Conservation (phyloP, 2,329 filamentous ascomycete species). For the Fusarium sp. region DNA sequence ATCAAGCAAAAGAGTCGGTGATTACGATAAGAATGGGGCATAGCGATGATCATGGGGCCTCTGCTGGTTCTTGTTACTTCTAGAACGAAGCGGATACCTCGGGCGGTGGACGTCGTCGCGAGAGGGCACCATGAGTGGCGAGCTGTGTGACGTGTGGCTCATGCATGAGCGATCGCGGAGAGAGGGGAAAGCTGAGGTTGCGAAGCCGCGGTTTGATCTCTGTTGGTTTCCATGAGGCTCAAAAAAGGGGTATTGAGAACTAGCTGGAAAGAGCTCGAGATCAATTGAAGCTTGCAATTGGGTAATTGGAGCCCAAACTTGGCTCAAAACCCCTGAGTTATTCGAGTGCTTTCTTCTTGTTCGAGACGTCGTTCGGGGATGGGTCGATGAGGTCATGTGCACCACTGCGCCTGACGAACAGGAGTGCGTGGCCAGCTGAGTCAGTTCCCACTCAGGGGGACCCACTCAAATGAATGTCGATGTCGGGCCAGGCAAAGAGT, state of each 20-base stretch:
- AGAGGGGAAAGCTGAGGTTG: background rate
- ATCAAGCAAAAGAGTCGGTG: constrained; percentile 2
- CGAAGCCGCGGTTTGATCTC: background rate
- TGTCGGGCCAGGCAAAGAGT: background rate
- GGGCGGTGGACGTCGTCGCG: background rate
- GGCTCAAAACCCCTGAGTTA: background rate
- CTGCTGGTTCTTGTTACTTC: constrained; percentile 12
- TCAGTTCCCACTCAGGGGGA: constrained; percentile 2
- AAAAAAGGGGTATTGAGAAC: background rate
- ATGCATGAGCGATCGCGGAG: background rate
- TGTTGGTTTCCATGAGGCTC: background rate
- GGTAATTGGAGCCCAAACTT: constrained; percentile 1
- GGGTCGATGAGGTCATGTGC: constrained; percentile 35
- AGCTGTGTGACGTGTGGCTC: constrained; percentile 15
- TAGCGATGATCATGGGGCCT: constrained; percentile 31
- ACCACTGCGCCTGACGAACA: background rate
- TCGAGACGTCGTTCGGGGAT: constrained; percentile 4
- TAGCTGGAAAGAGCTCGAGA: background rate
- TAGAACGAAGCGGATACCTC: constrained; percentile 25
- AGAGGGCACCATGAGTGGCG: constrained; percentile 13
- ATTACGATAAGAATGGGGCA: constrained; percentile 11
- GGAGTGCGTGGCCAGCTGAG: constrained; percentile 11
- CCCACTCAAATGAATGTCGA: background rate
- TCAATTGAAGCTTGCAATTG: constrained; percentile 26
- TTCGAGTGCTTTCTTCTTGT: background rate